These are phyloP conservation scores for Penicillium freii DNA, from an alignment of 2,329 filamentous ascomycete genomes.

Conservation along the genomic window DNA sequence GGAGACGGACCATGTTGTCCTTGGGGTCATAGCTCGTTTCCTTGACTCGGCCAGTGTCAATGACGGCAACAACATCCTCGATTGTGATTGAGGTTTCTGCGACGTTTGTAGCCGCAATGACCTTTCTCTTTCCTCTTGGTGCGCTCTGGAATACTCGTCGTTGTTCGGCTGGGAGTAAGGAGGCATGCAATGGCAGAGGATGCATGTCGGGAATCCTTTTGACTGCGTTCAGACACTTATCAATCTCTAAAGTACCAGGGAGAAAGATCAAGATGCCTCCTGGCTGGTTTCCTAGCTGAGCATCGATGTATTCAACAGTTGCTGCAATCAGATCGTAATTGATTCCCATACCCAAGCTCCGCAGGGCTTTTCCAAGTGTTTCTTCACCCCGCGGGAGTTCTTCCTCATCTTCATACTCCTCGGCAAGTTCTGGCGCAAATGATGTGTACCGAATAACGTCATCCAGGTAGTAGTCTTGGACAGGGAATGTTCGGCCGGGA, in stretches of 20 bases:
- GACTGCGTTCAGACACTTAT: slow-evolving; percentile 69
- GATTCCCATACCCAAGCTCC: slow-evolving; percentile 74
- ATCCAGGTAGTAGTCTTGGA: slow-evolving; percentile 85
- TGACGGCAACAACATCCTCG: slow-evolving; percentile 92
- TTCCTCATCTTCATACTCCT: slow-evolving; percentile 37
- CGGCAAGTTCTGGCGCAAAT: slow-evolving; percentile 53
- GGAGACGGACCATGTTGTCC: slow-evolving; percentile 90
- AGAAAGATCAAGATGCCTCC: slow-evolving; percentile 96
- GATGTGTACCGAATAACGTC: slow-evolving; percentile 79
- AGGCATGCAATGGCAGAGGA: slow-evolving; percentile 86
- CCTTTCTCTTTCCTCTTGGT: slow-evolving; percentile 78
- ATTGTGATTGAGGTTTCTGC: slow-evolving; percentile 99
- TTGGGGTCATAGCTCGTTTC: slow-evolving; percentile 91
- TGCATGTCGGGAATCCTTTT: slow-evolving; percentile 66
- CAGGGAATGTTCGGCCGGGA: slow-evolving; percentile 81
- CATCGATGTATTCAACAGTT: slow-evolving; percentile 78
- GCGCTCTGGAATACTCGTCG: slow-evolving; percentile 76
- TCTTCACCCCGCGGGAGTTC: slow-evolving; percentile 47
- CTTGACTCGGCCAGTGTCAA: slow-evolving; percentile 93
- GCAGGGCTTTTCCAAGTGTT: slow-evolving; percentile 66
- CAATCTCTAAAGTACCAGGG: slow-evolving; percentile 89
- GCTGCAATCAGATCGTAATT: slow-evolving; percentile 86
- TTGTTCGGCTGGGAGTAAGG: slow-evolving; percentile 83
- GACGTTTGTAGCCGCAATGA: slow-evolving; percentile 93
- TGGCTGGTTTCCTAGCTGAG: slow-evolving; percentile 66